Evolutionary conservation across 139 green algal genomes (phyloP), one percentile per base, ranked within the genome.

Genomic region (Coelastrella sp.): DNA sequence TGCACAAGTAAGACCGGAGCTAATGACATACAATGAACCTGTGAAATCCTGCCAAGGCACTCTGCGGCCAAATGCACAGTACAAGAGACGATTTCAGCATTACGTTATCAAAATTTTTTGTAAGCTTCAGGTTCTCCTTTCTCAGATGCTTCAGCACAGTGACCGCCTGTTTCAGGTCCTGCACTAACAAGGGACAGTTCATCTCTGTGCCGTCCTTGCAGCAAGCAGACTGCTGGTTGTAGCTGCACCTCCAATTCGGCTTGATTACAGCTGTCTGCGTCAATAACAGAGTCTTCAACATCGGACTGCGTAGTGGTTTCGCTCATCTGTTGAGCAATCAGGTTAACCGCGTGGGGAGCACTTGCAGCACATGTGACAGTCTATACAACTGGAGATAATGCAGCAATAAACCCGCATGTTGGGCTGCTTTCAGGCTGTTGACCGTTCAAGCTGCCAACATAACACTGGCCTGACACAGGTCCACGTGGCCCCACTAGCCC

Each of bases 21-120:
- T 50, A 21, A 8, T 9, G 34, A 30, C 51, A 13, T 32, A n/a
- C n/a, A n/a, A n/a, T n/a, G n/a, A n/a, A n/a, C n/a, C n/a, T n/a
- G n/a, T n/a, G n/a, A n/a, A n/a, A n/a, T n/a, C n/a, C n/a, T n/a
- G n/a, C n/a, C n/a, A n/a, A n/a, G n/a, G n/a, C n/a, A n/a, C n/a
- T n/a, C n/a, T n/a, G n/a, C n/a, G n/a, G n/a, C n/a, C n/a, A n/a
- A n/a, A n/a, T n/a, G n/a, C n/a, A n/a, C n/a, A n/a, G n/a, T n/a
- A n/a, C n/a, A n/a, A 71, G 9, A 45, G 27, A 51, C 23, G 3
- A 9, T 7, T 74, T 34, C 4, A 37, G 40, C 84, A 50, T n/a
- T 63, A 94, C 91, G 38, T 88, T 90, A 21, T 94, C 91, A 83
- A 94, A 94, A 84, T 94, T 94, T 3, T 83, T 85, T n/a, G 86